Percentiles rank a stretch among this genome's conserved stretches.
Conservation (phyloP, 2,329 filamentous ascomycete species). For the Pseudogymnoascus sp. region DNA sequence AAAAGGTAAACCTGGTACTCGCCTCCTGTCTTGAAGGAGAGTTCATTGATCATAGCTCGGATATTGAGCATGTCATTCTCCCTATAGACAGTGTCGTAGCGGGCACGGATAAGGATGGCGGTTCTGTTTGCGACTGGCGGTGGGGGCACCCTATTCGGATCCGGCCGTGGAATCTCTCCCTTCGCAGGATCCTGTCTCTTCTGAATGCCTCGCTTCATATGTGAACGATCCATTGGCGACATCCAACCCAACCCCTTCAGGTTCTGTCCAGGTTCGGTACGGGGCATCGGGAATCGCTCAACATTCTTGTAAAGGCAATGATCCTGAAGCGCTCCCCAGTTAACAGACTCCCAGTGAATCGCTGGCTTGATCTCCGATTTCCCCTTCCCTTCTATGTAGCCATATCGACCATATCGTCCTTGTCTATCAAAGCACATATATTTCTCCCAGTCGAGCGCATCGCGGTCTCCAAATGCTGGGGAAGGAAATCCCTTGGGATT, state of each 20-base stretch:
- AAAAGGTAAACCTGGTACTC: conserved; percentile 75
- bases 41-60: conserved; percentile 69
- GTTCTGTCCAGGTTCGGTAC: neutral
- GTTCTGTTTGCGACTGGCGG: conserved; percentile 38
- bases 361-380: neutral
- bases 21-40: conserved; percentile 66
- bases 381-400: conserved; percentile 36
- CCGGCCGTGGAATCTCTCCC: neutral
- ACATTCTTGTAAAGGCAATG: conserved; percentile 58
- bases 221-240: conserved; percentile 23
- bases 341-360: conserved; percentile 55
- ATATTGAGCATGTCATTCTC: conserved; percentile 73
- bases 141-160: conserved; percentile 9
- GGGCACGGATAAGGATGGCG: conserved; percentile 68
- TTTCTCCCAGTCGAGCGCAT: conserved; percentile 50
- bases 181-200: conserved; percentile 10
- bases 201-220: neutral
- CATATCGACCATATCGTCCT: conserved; percentile 61
- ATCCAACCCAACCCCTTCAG: conserved; percentile 19
- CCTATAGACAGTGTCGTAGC: conserved; percentile 66
- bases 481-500: conserved; percentile 50
- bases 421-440: conserved; percentile 61
- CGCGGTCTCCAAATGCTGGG: conserved; percentile 55
- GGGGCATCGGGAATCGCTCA: conserved; percentile 42
- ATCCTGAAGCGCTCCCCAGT: conserved; percentile 64